phyloP scores from a whole-genome alignment of 1,139 yeast genomes.

The Lodderomyces beijingensis region DNA sequence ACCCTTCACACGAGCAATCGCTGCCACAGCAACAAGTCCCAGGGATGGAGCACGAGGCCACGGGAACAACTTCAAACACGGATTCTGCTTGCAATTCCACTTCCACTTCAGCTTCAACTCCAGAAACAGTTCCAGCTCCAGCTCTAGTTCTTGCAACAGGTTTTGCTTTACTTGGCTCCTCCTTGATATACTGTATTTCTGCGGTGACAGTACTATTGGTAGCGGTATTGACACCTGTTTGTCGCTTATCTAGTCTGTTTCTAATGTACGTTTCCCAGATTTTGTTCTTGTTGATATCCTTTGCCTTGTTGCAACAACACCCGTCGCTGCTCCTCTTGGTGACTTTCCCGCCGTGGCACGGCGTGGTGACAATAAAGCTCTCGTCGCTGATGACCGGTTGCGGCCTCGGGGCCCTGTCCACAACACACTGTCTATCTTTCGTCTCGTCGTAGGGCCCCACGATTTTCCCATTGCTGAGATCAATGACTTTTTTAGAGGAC shows the following conservation, averaged over 20 bases:
- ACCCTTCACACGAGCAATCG: conserved; percentile 45
- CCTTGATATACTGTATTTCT: no score
- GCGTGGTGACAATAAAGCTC: conserved; percentile 32
- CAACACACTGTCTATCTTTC: conserved; percentile 11
- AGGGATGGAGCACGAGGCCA: conserved; percentile 43
- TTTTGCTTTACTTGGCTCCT: no score
- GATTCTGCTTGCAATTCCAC: conserved; percentile 5
- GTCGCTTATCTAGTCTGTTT: conserved; percentile 13
- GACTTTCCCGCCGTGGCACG: conserved; percentile 24
- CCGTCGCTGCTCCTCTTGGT: conserved; percentile 17
- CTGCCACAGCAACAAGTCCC: conserved; percentile 50
- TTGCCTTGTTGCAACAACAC: conserved; percentile 23
- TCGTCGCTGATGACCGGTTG: conserved; percentile 28
- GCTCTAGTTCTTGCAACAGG: no score
- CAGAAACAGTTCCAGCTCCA: no score
- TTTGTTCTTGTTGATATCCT: conserved; percentile 28
- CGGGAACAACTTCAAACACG: conserved; percentile 22
- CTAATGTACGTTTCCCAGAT: conserved; percentile 35
- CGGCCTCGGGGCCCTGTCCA: conserved; percentile 18
- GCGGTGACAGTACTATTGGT: no score
- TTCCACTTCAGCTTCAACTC: no score
- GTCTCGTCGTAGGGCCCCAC: conserved; percentile 37
- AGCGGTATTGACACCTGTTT: no score
- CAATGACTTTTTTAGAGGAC: conserved; percentile 48
- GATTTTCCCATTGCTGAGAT: conserved; percentile 42